phyloP scores from a whole-genome alignment of 2,329 filamentous ascomycete genomes.

The Phoma herbarum region DNA sequence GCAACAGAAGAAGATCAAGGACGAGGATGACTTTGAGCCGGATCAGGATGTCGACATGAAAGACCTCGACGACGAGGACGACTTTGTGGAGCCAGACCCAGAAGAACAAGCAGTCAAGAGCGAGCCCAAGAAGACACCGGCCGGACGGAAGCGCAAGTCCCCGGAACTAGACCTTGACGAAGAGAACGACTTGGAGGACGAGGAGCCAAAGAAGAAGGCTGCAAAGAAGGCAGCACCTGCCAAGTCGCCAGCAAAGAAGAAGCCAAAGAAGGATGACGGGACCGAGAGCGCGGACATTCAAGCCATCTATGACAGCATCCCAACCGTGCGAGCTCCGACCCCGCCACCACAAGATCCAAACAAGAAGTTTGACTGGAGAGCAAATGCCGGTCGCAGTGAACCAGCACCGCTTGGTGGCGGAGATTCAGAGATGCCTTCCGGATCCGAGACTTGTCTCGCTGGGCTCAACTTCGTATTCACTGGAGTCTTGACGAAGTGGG shows the following conservation, averaged over 20 bases:
- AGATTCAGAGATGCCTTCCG: constrained; percentile 75
- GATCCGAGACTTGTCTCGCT: constrained; percentile 86
- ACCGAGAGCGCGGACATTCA: constrained; percentile 77
- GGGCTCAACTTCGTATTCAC: constrained; percentile 96
- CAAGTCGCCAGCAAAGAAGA: constrained; percentile 65
- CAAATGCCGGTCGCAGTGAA: constrained; percentile 65
- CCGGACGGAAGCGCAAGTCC: constrained; percentile 65
- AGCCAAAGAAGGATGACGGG: constrained; percentile 70
- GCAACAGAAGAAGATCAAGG: constrained; percentile 56
- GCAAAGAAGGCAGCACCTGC: constrained; percentile 49
- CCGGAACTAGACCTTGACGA: constrained; percentile 61
- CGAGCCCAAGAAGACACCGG: constrained; percentile 51
- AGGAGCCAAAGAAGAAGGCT: constrained; percentile 65
- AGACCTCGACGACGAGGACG: constrained; percentile 57
- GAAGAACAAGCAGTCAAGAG: constrained; percentile 52
- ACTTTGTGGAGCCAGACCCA: constrained; percentile 56
- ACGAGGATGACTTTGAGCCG: constrained; percentile 53
- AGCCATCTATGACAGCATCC: constrained; percentile 87
- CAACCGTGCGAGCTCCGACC: constrained; percentile 81
- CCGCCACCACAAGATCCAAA: constrained; percentile 75
- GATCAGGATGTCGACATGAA: constrained; percentile 64
- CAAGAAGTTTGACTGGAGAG: constrained; percentile 81
- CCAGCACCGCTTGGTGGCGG: constrained; percentile 70
- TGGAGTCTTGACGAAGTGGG: constrained; percentile 80
- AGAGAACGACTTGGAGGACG: constrained; percentile 64